These are phyloP conservation scores for Rhizopogon rudus DNA, from an alignment of 768 basidiomycete species.

Conservation along the genomic window DNA sequence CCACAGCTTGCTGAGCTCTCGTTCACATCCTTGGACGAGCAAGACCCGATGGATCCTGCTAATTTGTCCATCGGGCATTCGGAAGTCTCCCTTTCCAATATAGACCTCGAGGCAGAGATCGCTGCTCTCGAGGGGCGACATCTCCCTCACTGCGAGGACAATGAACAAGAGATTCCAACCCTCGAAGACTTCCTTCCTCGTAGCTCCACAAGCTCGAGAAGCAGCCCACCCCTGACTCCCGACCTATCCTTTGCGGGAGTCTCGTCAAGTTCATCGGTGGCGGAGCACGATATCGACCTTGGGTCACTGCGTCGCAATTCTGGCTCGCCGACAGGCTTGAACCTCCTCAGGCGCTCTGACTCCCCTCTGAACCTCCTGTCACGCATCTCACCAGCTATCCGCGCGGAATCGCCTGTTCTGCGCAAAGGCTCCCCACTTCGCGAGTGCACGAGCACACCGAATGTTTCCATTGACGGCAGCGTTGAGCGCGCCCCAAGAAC, in stretches of 20 bases:
- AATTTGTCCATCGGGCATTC: slow-evolving; percentile 33
- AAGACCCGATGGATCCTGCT: slow-evolving; percentile 22
- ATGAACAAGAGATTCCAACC: slow-evolving; percentile 8
- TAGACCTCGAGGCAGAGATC: slow-evolving; percentile 28
- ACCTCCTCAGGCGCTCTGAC: slow-evolving; percentile 16
- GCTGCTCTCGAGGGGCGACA: slow-evolving; percentile 15
- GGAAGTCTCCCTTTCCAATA: slow-evolving; percentile 29
- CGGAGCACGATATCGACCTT: slow-evolving; percentile 4
- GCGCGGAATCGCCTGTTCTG: slow-evolving; percentile 16
- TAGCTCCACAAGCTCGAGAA: slow-evolving; percentile 19
- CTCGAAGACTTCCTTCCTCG: slow-evolving; percentile 22
- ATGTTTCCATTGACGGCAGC: neutral
- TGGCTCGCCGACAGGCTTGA: slow-evolving; percentile 14
- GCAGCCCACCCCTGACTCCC: slow-evolving; percentile 19
- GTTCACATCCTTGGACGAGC: slow-evolving; percentile 20
- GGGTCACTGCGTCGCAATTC: slow-evolving; percentile 9
- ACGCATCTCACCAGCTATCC: slow-evolving; percentile 13
- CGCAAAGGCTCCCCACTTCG: slow-evolving; percentile 24
- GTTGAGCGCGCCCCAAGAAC: slow-evolving; percentile 24
- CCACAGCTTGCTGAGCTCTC: slow-evolving; percentile 13
- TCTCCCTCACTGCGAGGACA: slow-evolving; percentile 6
- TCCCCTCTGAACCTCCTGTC: slow-evolving; percentile 16
- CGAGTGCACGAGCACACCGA: neutral
- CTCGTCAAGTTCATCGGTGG: slow-evolving; percentile 11
- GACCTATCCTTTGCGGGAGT: slow-evolving; percentile 12